Evolutionary conservation across 495 filamentous ascomycete species (phyloP).

Genomic region (Jackrogersella minutella): DNA sequence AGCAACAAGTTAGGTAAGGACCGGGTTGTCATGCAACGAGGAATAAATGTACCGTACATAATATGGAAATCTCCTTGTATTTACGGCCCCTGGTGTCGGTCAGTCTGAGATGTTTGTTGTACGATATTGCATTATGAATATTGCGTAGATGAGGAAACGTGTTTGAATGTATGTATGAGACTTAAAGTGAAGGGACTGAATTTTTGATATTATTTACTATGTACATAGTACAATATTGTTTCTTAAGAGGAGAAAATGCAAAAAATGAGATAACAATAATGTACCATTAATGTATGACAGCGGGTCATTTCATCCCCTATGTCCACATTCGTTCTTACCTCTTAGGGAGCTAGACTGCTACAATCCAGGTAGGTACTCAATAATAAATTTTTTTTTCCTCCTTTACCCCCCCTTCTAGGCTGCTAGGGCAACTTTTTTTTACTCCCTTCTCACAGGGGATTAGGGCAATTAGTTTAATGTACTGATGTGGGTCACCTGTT

Average conservation of each 20-base stretch:
- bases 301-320: constrained; percentile 6
- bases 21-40: constrained; percentile 32
- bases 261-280: background rate
- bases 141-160: background rate
- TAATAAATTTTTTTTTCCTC: constrained; percentile 7
- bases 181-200: too few relatives aligned
- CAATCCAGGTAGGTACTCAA: too few relatives aligned
- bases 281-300: background rate
- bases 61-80: background rate
- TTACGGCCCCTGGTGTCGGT: constrained; percentile 7
- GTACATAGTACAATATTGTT: background rate
- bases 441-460: constrained; percentile 27
- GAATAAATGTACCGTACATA: constrained; percentile 24
- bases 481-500: constrained; percentile 39
- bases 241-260: background rate
- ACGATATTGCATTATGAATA: constrained; percentile 3
- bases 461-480: constrained; percentile 24
- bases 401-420: too few relatives aligned
- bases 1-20: constrained; percentile 39
- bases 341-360: too few relatives aligned
- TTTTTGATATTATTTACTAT: too few relatives aligned
- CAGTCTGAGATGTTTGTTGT: constrained; percentile 11
- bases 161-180: constrained; percentile 9
- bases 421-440: too few relatives aligned
- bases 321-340: constrained; percentile 8